Percentiles rank a stretch among this genome's conserved stretches.
phyloP scores from a whole-genome alignment of 306 rosid species.

The Lotus japonicus region DNA sequence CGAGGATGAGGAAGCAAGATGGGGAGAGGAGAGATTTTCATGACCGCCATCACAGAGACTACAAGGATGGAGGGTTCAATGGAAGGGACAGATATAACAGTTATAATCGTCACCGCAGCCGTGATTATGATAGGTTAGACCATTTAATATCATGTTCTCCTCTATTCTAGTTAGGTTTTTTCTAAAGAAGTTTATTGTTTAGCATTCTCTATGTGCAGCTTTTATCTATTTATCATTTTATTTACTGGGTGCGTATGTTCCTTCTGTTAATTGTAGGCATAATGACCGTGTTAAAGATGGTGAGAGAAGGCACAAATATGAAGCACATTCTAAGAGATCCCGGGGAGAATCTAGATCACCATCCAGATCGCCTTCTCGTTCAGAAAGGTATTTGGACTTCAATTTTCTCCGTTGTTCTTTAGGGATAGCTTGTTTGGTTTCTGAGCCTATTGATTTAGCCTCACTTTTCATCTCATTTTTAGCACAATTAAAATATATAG shows the following conservation, averaged over 20 bases:
- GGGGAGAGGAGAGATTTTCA: constrained; percentile 37
- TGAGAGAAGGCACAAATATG: constrained; percentile 48
- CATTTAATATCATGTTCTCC: not conserved
- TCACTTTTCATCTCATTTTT: not conserved
- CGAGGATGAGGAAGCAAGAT: constrained; percentile 37
- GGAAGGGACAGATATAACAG: constrained; percentile 40
- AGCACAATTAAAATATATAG: not conserved
- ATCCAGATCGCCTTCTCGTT: constrained; percentile 51
- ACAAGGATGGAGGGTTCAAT: constrained; percentile 39
- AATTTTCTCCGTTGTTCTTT: constrained; percentile 13
- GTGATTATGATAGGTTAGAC: constrained; percentile 51
- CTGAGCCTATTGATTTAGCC: not conserved
- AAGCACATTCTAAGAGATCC: constrained; percentile 41
- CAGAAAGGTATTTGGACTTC: constrained; percentile 36
- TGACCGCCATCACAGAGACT: constrained; percentile 33
- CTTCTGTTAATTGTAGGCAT: constrained; percentile 27
- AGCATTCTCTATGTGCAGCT: not conserved
- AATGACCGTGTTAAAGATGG: constrained; percentile 39
- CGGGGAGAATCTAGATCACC: constrained; percentile 46
- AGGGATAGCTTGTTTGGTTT: not conserved
- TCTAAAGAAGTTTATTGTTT: not conserved
- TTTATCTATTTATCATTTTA: not conserved
- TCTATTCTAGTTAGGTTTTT: not conserved
- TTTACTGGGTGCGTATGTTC: not conserved
- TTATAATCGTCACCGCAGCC: constrained; percentile 28